Evolutionary conservation across 2,329 filamentous ascomycete genomes (phyloP), one percentile per base, ranked within the genome.

Genomic region (Onygenales sp.): DNA sequence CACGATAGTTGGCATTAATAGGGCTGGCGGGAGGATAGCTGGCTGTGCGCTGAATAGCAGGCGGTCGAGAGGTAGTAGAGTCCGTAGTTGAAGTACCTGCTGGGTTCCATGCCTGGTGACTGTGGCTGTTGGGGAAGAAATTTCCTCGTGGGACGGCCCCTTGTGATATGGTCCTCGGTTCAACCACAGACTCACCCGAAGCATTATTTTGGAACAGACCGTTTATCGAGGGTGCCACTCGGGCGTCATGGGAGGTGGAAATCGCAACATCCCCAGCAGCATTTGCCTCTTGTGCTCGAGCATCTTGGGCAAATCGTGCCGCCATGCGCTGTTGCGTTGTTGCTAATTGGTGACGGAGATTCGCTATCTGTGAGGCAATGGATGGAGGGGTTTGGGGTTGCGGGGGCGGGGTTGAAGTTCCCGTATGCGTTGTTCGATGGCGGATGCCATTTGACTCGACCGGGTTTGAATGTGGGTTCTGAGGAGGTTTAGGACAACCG

Each of bases 401-500:
- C 6, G 35, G 46, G 13, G 17, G 21, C 14, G 27, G 33, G 27
- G 14, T 13, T 39, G 46, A 39, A n/a, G n/a, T 6, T 9, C 39
- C 46, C 9, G 3, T 7, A 27, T 39, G 14, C 14, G 21, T 49
- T 31, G 46, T 41, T 7, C 35, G 46, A 41, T 17, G 14, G 7
- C 35, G 46, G 2, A 49, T 39, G 35, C 14, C 35, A 32, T 36
- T 33, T 13, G 49, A 5, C 7, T 51, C 32, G 7, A 42, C 21
- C 13, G 36, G 14, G 21, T 43, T 43, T 13, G 36, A 36, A 27
- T 27, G 21, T 27, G 8, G 33, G 49, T 9, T 43, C 21, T 17
- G 38, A 11, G 21, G 32, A 2, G 39, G 9, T 43, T 52, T 51
- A 41, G 56, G 49, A 17, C 55, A 57, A 31, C 66, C 65, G 8